These are phyloP conservation scores for Globisporangium emineosum DNA, from an alignment of 352 stramenopile species.

Conservation along the genomic window DNA sequence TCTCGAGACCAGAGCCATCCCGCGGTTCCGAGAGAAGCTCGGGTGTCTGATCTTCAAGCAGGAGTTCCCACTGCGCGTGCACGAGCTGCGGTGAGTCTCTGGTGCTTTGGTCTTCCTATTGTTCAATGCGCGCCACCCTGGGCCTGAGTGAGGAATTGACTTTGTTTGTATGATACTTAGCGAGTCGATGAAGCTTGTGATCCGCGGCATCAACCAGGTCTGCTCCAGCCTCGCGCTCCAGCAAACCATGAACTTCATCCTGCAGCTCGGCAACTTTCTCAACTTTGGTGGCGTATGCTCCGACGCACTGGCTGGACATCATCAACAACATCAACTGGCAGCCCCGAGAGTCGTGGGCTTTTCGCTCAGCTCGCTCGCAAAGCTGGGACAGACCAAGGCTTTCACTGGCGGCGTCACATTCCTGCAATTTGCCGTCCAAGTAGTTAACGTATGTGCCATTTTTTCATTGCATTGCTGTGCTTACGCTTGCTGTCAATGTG, in stretches of 20 bases:
- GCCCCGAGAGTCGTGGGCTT: constrained; percentile 44
- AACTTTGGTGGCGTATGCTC: constrained; percentile 41
- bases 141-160: no score
- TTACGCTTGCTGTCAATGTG: not conserved
- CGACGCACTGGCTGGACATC: not conserved
- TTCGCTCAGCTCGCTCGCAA: constrained; percentile 70
- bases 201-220: constrained; percentile 69
- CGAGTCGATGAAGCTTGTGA: constrained; percentile 60
- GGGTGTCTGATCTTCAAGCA: constrained; percentile 77
- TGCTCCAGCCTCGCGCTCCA: constrained; percentile 59
- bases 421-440: constrained; percentile 78
- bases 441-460: constrained; percentile 40
- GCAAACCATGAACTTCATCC: constrained; percentile 65
- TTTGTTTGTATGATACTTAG: constrained; percentile 19
- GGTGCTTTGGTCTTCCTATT: not conserved
- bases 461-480: not conserved
- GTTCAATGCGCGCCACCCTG: no score
- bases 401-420: constrained; percentile 72
- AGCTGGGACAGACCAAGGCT: constrained; percentile 80
- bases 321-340: not conserved
- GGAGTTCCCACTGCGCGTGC: constrained; percentile 59
- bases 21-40: constrained; percentile 68
- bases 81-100: constrained; percentile 61
- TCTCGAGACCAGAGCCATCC: constrained; percentile 52
- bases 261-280: constrained; percentile 72